A percentile compares a stretch with the other conserved stretches of the same genome.
phyloP scores from a whole-genome alignment of 371 early-diverging fungal species.

The Batrachochytrium dendrobatidis region DNA sequence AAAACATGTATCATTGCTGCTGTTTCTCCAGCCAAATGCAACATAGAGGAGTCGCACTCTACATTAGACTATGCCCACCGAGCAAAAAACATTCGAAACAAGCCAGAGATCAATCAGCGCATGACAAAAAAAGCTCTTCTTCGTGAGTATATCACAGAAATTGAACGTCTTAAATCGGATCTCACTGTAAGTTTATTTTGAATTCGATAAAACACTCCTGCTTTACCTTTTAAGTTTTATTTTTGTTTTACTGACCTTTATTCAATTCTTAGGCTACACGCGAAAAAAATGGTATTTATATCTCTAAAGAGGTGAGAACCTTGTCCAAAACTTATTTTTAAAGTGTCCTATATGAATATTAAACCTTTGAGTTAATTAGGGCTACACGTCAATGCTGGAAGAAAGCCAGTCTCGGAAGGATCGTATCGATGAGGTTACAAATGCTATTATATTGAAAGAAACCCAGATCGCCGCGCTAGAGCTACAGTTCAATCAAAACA shows the following conservation, averaged over 20 bases:
- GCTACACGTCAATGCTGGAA: constrained; percentile 44
- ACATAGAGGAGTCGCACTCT: constrained; percentile 80
- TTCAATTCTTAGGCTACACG: constrained; percentile 50
- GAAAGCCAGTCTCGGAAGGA: constrained; percentile 53
- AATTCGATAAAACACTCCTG: neutral
- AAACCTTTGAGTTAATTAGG: constrained; percentile 10
- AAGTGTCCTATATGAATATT: neutral
- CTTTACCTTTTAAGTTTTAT: neutral
- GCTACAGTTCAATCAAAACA: constrained; percentile 35
- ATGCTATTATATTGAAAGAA: constrained; percentile 34
- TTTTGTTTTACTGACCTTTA: neutral
- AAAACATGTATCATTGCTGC: constrained; percentile 91
- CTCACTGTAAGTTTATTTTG: constrained; percentile 24
- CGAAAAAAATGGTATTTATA: constrained; percentile 67
- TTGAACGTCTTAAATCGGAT: constrained; percentile 56
- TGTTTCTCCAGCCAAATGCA: constrained; percentile 70
- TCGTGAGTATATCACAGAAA: constrained; percentile 57
- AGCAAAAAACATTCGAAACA: constrained; percentile 89
- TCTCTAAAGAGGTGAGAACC: constrained; percentile 45
- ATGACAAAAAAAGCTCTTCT: constrained; percentile 70
- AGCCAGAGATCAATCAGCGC: constrained; percentile 77
- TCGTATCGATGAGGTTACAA: constrained; percentile 45
- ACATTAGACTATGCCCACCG: constrained; percentile 93
- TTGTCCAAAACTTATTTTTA: neutral
- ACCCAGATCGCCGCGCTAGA: constrained; percentile 34